These are phyloP conservation scores for Zasmidium angulare DNA, from an alignment of 2,329 filamentous ascomycete genomes.

Conservation along the genomic window DNA sequence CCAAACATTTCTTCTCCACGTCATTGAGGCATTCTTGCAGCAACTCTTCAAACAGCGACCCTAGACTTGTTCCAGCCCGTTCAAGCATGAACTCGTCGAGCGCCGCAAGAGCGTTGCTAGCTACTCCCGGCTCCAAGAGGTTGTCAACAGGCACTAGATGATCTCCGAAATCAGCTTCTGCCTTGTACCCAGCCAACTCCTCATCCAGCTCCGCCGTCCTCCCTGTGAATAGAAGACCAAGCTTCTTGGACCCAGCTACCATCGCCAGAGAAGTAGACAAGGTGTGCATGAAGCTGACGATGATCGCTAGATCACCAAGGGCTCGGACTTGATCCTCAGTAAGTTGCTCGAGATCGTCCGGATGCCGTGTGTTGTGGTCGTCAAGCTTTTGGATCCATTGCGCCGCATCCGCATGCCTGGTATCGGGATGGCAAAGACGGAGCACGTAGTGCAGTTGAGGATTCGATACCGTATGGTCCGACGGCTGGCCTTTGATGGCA, in stretches of 20 bases:
- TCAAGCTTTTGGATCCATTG: conserved; percentile 21
- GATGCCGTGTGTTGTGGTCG: conserved; percentile 13
- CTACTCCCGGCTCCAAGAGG: conserved; percentile 8
- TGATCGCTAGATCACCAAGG: conserved; percentile 13
- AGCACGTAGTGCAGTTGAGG: conserved; percentile 20
- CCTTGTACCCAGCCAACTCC: conserved; percentile 5
- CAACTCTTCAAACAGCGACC: conserved; percentile 9
- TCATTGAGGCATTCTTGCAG: conserved; percentile 14
- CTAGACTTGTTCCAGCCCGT: conserved; percentile 7
- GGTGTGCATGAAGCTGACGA: conserved; percentile 17
- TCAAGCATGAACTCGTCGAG: conserved; percentile 12
- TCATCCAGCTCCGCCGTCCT: conserved; percentile 3
- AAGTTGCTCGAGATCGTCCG: conserved; percentile 14
- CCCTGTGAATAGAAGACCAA: conserved; percentile 10
- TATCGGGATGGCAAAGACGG: conserved; percentile 16
- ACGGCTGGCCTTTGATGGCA: conserved; percentile 14
- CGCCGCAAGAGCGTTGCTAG: conserved; percentile 8
- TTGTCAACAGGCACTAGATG: conserved; percentile 7
- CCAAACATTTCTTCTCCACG: conserved; percentile 9
- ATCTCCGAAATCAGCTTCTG: conserved; percentile 17
- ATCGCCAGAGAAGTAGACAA: conserved; percentile 11
- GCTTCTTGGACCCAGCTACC: conserved; percentile 11
- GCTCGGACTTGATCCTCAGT: conserved; percentile 6
- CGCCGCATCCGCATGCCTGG: conserved; percentile 3
- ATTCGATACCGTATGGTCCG: conserved; percentile 13